phyloP scores from a whole-genome alignment of 2,329 filamentous ascomycete genomes.

The Xylaria hypoxylon region DNA sequence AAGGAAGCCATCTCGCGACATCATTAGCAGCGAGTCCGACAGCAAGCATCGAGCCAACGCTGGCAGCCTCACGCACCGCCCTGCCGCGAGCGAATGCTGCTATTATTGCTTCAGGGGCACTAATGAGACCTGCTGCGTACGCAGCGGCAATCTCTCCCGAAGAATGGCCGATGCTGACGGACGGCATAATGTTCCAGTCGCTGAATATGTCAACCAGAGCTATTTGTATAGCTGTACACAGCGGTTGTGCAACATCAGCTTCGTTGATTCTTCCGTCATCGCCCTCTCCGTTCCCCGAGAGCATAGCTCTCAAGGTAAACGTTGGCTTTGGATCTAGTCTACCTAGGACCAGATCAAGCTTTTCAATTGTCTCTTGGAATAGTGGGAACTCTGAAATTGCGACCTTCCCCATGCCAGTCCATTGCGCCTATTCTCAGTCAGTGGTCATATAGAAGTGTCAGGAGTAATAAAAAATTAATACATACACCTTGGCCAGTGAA shows the following conservation, averaged over 20 bases:
- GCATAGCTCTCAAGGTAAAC: constrained; percentile 33
- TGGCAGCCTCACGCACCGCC: constrained; percentile 31
- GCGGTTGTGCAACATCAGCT: constrained; percentile 47
- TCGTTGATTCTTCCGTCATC: constrained; percentile 34
- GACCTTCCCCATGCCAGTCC: constrained; percentile 46
- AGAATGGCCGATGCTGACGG: constrained; percentile 54
- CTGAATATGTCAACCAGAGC: constrained; percentile 56
- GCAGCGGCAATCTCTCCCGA: constrained; percentile 60
- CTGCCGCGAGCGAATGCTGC: constrained; percentile 43
- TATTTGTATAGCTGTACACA: constrained; percentile 60
- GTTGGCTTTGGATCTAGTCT: constrained; percentile 32
- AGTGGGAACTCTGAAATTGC: constrained; percentile 34
- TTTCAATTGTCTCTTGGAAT: constrained; percentile 32
- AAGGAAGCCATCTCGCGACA: constrained; percentile 40
- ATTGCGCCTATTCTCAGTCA: constrained; percentile 42
- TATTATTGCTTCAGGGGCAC: constrained; percentile 44
- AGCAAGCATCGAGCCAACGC: constrained; percentile 49
- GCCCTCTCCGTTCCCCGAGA: constrained; percentile 23
- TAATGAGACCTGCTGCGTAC: constrained; percentile 50
- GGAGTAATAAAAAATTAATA: background rate
- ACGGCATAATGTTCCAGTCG: constrained; percentile 51
- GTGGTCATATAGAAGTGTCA: background rate
- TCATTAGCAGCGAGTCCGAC: constrained; percentile 48
- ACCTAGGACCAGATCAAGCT: constrained; percentile 33
- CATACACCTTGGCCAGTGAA: constrained; percentile 48